These are phyloP conservation scores for Croton laevigatus DNA, from an alignment of 441 rosid genomes.

Conservation along the genomic window DNA sequence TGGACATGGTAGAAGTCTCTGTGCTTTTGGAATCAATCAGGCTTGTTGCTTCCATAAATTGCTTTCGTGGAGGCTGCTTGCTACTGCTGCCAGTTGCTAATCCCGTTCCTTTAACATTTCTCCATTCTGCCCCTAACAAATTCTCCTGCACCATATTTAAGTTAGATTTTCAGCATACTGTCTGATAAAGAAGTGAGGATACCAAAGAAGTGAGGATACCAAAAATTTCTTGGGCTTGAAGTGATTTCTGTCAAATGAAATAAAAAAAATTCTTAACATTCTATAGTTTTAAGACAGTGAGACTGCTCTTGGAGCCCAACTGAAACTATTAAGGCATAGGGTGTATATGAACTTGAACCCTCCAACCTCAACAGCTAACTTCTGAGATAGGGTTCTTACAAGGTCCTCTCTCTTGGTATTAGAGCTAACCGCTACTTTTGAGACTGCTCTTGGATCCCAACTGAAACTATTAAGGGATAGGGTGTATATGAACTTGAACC, in stretches of 20 bases:
- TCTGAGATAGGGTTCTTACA: too few relatives aligned
- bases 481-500: too few relatives aligned
- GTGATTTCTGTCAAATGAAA: background rate
- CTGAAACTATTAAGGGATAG: too few relatives aligned
- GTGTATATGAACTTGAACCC: too few relatives aligned
- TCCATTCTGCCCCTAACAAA: conserved; percentile 61
- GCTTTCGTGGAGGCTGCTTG: conserved; percentile 66
- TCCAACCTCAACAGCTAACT: too few relatives aligned
- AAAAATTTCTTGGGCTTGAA: background rate
- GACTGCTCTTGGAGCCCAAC: too few relatives aligned
- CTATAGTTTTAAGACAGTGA: too few relatives aligned
- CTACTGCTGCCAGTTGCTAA: conserved; percentile 62
- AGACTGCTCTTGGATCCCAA: too few relatives aligned
- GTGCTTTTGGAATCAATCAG: conserved; percentile 66
- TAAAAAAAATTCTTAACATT: background rate
- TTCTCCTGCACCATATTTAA: conserved; percentile 45
- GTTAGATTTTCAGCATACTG: background rate
- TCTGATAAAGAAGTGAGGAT: too few relatives aligned
- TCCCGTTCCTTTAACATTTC: conserved; percentile 65
- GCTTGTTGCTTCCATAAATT: conserved; percentile 56
- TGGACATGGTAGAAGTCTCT: conserved; percentile 52
- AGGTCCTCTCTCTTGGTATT: too few relatives aligned
- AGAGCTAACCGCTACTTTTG: too few relatives aligned
- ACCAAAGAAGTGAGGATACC: background rate
- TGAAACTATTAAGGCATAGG: too few relatives aligned